Evolutionary conservation across 225 moss, liverwort and hornwort genomes (phyloP).

Genomic region (Bryum argenteum): DNA sequence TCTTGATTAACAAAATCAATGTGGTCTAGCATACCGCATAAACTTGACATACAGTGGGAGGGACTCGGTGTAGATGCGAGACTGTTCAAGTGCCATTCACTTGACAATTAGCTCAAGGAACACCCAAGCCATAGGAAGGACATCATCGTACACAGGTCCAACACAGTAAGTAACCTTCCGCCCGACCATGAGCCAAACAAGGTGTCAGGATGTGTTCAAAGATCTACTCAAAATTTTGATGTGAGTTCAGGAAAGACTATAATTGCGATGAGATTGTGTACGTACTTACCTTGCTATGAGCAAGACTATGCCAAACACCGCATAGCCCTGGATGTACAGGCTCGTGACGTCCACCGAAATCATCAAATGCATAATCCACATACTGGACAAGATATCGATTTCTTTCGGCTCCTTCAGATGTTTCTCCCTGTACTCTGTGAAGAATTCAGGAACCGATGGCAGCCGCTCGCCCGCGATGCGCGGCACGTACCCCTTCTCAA

Average conservation of each 20-base stretch:
- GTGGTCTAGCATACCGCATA: slow-evolving; percentile 58
- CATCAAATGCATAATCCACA: too few species aligned
- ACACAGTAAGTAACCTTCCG: slow-evolving; percentile 97
- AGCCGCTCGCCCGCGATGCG: too few species aligned
- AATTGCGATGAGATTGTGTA: slow-evolving; percentile 4
- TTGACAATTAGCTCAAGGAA: slow-evolving; percentile 97
- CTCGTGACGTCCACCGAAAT: too few species aligned
- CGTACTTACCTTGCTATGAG: slow-evolving; percentile 80
- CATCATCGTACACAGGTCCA: slow-evolving; percentile 97
- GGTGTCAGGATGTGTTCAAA: too few species aligned
- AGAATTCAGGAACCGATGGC: too few species aligned
- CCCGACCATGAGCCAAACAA: slow-evolving; percentile 51
- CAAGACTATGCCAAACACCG: slow-evolving; percentile 97
- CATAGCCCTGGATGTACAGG: slow-evolving; percentile 97
- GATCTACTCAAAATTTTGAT: too few species aligned
- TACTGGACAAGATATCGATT: too few species aligned
- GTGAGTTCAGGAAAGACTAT: neutral
- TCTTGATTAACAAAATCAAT: neutral
- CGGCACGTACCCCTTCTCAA: too few species aligned
- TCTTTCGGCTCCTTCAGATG: too few species aligned
- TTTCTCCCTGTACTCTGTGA: too few species aligned
- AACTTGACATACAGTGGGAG: slow-evolving; percentile 62
- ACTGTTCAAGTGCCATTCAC: slow-evolving; percentile 96
- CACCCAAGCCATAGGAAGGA: slow-evolving; percentile 97
- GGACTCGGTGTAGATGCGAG: slow-evolving; percentile 78